These are phyloP conservation scores for Lasiodiplodia sp. DNA, from an alignment of 2,329 filamentous ascomycete genomes.

Conservation along the genomic window DNA sequence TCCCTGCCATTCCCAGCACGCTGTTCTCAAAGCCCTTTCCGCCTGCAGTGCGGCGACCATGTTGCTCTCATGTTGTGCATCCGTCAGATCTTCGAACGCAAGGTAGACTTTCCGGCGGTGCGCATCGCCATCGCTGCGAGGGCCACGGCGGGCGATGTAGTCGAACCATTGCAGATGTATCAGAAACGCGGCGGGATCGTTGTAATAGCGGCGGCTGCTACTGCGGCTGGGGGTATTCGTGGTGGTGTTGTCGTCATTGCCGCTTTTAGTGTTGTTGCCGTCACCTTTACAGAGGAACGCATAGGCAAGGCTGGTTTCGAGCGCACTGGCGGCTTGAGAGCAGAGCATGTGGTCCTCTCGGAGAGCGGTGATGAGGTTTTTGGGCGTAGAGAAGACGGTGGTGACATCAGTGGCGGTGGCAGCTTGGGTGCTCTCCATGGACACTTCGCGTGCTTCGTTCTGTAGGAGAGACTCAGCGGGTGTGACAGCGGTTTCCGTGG, in stretches of 20 bases:
- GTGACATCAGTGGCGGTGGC: neutral
- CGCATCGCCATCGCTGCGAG: no score
- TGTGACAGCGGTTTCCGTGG: no score
- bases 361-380: neutral
- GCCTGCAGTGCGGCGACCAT: neutral
- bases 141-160: neutral
- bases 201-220: neutral
- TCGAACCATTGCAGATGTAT: neutral
- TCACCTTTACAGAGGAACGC: neutral
- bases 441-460: no score
- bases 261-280: neutral
- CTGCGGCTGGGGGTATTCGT: neutral
- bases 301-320: neutral
- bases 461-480: no score
- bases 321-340: no score
- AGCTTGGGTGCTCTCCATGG: neutral
- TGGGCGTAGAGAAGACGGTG: neutral
- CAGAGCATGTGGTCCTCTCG: neutral
- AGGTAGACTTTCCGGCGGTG: neutral
- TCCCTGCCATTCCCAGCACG: slow-evolving; percentile 4
- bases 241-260: neutral
- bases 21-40: neutral
- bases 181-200: neutral
- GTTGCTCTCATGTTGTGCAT: neutral
- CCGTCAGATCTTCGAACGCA: neutral